phyloP scores from a whole-genome alignment of 768 basidiomycete species.

The Boletus huronensis region DNA sequence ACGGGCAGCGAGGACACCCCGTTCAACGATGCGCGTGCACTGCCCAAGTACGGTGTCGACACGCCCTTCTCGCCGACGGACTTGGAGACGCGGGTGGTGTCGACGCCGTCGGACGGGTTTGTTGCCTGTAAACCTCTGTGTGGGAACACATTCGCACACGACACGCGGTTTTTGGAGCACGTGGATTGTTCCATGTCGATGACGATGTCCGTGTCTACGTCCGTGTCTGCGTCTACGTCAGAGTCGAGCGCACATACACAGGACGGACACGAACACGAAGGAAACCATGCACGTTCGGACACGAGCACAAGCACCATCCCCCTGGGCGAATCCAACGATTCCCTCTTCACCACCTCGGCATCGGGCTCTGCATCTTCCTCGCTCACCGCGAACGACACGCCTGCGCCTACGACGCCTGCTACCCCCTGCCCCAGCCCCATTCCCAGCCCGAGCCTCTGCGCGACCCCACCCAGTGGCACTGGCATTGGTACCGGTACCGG shows the following conservation, averaged over 20 bases:
- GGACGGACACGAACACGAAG: not conserved
- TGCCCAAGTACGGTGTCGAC: slow-evolving; percentile 17
- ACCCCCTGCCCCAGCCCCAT: slow-evolving; percentile 17
- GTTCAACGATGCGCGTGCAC: slow-evolving; percentile 16
- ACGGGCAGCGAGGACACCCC: slow-evolving; percentile 13
- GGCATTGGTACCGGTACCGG: not conserved
- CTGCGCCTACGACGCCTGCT: slow-evolving; percentile 27
- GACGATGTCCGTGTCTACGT: slow-evolving; percentile 9
- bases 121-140: not conserved
- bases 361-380: slow-evolving; percentile 18
- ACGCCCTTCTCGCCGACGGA: slow-evolving; percentile 9
- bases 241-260: slow-evolving; percentile 1
- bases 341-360: slow-evolving; percentile 26
- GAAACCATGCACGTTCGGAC: not conserved
- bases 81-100: slow-evolving; percentile 3
- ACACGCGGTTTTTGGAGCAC: slow-evolving; percentile 26
- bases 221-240: slow-evolving; percentile 7
- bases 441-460: not conserved
- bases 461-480: not conserved
- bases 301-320: slow-evolving; percentile 7
- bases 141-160: not conserved
- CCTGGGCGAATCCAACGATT: slow-evolving; percentile 26
- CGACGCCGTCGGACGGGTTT: slow-evolving; percentile 10
- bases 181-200: slow-evolving; percentile 12
- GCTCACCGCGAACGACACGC: slow-evolving; percentile 17